Base-by-base conservation (phyloP, 805 yeast genomes). In the Huiozyma naganishii region DNA sequence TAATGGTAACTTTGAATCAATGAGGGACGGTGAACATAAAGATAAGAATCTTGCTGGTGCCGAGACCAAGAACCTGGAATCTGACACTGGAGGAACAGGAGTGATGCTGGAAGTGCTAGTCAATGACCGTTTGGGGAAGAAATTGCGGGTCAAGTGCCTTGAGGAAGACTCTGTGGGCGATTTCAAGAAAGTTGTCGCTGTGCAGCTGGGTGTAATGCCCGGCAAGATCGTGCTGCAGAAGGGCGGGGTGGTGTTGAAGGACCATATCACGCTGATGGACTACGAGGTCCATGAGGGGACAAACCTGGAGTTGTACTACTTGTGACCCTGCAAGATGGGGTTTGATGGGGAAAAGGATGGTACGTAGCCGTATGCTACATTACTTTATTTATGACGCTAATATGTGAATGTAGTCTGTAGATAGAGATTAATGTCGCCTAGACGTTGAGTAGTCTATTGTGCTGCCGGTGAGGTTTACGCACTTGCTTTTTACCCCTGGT, bases 211-310 rank as follows among this genome's bases (percentile, higher is more conserved):
- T 1, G 80, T 80, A 1, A 67, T 76, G 13, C 67, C 77, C 13
- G 78, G 77, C 50, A 69, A 64, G 50, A 62, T 81, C 45, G 76
- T 83, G 0, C 69, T 90, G 49, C 89, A 87, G 61, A 89, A 86
- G 57, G 96, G 97, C 1, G 80, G 87, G 55, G 81, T 77, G 51
- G 76, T 84, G 0, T 79, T 77, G 61, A 92, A 92, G 58, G 92
- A 90, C 56, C 97, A 89, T 59, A 90, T 90, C 44, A 73, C 89
- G 1, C 68, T 90, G 38, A 95, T 83, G n/a, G 98, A 90, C 62
- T 90, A 92, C 58, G 98, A 90, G 61, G 79, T 90, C 13, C 95
- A 88, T 57, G 81, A 88, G 60, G 95, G 95, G 7, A 80, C 83
- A 48, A 86, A 81, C 61, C 64, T 90, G 51, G 98, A 90, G 64